Base-by-base conservation (phyloP, 768 basidiomycete genomes). In the Cystobasidium ongulense region DNA sequence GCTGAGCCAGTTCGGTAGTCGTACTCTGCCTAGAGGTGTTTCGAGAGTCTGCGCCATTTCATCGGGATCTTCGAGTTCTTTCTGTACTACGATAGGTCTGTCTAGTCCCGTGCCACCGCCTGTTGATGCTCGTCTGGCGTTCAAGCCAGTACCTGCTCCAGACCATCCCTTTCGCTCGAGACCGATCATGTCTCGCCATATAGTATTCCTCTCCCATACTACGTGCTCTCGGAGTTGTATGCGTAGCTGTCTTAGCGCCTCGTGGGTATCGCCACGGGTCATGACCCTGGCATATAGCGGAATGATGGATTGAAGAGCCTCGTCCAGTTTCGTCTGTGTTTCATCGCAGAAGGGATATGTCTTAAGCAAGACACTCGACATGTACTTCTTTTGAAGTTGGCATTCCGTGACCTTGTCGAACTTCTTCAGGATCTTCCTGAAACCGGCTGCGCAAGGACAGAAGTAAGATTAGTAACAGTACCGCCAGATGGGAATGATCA, bases 181-280 rank as follows among this genome's bases (percentile, higher is more conserved):
- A 0, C 87, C 88, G 74, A 96, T 90, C 92, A 96, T 94, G 81
- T 91, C 89, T 29, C 92, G 85, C 96, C 96, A 99, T 15, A 98
- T 89, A 0, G 96, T 99, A 79, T 98, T 93, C 36, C 96, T 87
- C 79, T 98, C 95, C 88, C 94, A 95, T 1, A 95, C 94, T 75
- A 95, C 90, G 76, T 82, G 75, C 71, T 78, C 74, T n/a, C 75
- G 64, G 1, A 76, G 63, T 43, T 79, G 88, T 18, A 92, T 84
- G 75, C 88, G 87, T 54, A 99, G 86, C 79, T 95, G 90, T 76
- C 90, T 88, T 52, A 87, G 85, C 0, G 94, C 94, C 21, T 85
- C 80, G 1, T 83, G 81, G 25, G 82, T 78, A 81, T 98, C 90
- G 10, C 88, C 89, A 1, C 84, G 84, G 0, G 90, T 88, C 33